Conservation (phyloP, 495 filamentous ascomycete species). For the Hypoxylon crocopeplum region DNA sequence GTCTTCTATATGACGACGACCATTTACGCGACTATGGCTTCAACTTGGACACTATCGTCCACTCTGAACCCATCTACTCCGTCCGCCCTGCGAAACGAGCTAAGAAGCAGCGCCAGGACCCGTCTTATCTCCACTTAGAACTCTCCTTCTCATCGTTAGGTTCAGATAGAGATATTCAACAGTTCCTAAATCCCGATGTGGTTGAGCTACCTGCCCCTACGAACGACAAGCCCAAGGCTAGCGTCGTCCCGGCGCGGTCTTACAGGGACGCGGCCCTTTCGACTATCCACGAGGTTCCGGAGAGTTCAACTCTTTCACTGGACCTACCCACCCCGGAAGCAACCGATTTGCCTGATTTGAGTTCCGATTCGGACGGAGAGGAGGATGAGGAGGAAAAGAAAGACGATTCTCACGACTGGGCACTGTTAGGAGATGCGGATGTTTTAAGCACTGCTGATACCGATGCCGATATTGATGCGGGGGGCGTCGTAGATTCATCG, state of each 20-base stretch:
- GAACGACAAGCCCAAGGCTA: background rate
- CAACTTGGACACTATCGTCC: slow-evolving; percentile 42
- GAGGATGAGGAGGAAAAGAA: slow-evolving; percentile 3
- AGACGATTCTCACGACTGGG: slow-evolving; percentile 14
- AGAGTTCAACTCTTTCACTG: slow-evolving; percentile 28
- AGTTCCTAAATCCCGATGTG: slow-evolving; percentile 33
- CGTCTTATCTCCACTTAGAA: slow-evolving; percentile 35
- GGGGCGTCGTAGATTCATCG: slow-evolving; percentile 24
- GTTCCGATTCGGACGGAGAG: slow-evolving; percentile 26
- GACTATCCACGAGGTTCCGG: slow-evolving; percentile 37
- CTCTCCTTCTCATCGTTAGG: slow-evolving; percentile 42
- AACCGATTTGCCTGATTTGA: slow-evolving; percentile 30
- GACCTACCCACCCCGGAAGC: slow-evolving; percentile 11
- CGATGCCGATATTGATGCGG: slow-evolving; percentile 6
- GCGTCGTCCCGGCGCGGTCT: background rate
- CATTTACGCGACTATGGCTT: slow-evolving; percentile 44
- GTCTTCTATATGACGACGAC: slow-evolving; percentile 50
- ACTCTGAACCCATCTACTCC: slow-evolving; percentile 43
- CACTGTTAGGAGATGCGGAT: slow-evolving; percentile 8
- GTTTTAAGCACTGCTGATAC: slow-evolving; percentile 2
- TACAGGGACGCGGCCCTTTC: slow-evolving; percentile 24
- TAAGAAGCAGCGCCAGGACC: slow-evolving; percentile 22
- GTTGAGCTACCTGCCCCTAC: slow-evolving; percentile 6
- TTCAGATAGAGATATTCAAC: slow-evolving; percentile 40
- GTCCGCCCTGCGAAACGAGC: slow-evolving; percentile 41